Evolutionary conservation across 2,329 filamentous ascomycete species (phyloP), one percentile per base, ranked within the genome.

Genomic region (Xylaria multiplex): DNA sequence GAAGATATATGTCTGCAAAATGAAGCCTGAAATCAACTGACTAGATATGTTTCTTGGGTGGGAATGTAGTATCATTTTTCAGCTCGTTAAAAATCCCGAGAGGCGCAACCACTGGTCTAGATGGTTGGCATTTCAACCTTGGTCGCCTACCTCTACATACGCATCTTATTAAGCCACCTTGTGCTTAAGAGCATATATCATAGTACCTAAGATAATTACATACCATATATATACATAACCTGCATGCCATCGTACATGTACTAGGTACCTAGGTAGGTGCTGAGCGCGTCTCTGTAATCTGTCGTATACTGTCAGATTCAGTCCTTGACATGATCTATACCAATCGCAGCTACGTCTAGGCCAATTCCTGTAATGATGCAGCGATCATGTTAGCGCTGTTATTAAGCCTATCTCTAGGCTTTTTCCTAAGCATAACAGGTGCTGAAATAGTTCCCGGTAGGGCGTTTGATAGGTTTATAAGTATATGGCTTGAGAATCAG

Each of bases 401-500:
- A 19, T 19, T 71, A 2, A 40, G 65, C 62, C 66, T 73, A 37
- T 59, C 59, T 1, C 14, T 71, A 40, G 67, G 72, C 67, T 70
- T 52, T 49, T 62, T 64, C n/a, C 55, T 68, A 40, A 59, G 37
- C 53, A 16, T 62, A 11, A 70, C 70, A 27, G 63, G 69, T 40
- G 72, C 72, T 24, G 64, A 67, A 8, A 59, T 80, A 43, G 73
- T 81, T 32, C 74, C 75, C 4, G 79, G 80, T 48, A 77, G 73
- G 67, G 76, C 73, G 14, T 82, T 82, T 67, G 80, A 82, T 71
- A 74, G 79, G 43, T 78, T 82, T 57, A 81, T 82, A 59, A 81
- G 79, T 45, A 81, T 82, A 55, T 82, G 80, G 79, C 77, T 82
- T 27, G 81, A 81, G 73, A 82, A 81, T 65, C 79, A 81, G 75